These are phyloP conservation scores for Pythium angustatum DNA, from an alignment of 352 stramenopile genomes.

Conservation along the genomic window DNA sequence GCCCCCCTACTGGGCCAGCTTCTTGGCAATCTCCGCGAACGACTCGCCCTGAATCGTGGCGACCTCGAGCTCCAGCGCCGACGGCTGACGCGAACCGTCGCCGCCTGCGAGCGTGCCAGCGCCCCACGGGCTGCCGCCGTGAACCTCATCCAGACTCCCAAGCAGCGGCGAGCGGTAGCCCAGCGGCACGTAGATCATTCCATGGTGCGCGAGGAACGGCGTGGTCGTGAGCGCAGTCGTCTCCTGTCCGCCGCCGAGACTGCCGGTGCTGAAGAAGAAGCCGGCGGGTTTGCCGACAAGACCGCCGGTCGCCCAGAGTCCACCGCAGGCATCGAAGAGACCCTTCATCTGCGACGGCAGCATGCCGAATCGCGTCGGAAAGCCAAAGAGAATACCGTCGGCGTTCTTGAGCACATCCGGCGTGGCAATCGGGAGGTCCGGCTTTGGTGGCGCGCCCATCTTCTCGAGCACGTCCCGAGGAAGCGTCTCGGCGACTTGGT, in stretches of 20 bases:
- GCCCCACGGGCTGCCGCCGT: constrained; percentile 52
- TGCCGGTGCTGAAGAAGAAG: constrained; percentile 64
- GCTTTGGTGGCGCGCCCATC: constrained; percentile 58
- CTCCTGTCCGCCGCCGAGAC: constrained; percentile 67
- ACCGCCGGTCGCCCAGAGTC: constrained; percentile 53
- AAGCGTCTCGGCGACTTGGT: constrained; percentile 65
- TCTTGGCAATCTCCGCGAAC: constrained; percentile 51
- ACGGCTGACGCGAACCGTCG: constrained; percentile 59
- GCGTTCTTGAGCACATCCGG: constrained; percentile 45
- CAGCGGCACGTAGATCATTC: constrained; percentile 76
- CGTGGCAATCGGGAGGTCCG: constrained; percentile 43
- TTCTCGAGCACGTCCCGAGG: constrained; percentile 56
- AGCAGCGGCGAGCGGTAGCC: constrained; percentile 36
- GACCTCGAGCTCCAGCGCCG: constrained; percentile 56
- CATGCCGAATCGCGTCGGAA: constrained; percentile 69
- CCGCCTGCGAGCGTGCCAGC: constrained; percentile 54
- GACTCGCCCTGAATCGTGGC: constrained; percentile 53
- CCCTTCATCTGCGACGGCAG: constrained; percentile 68
- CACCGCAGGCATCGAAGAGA: constrained; percentile 67
- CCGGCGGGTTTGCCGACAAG: constrained; percentile 64
- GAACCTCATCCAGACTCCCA: constrained; percentile 40
- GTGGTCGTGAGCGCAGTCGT: constrained; percentile 57
- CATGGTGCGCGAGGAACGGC: constrained; percentile 69
- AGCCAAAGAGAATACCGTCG: constrained; percentile 78
- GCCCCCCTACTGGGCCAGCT: no score